A percentile compares a stretch with the other conserved stretches of the same genome.
These are phyloP conservation scores for Rauvolfia tetraphylla DNA, from an alignment of 257 asterid species.

Conservation along the genomic window DNA sequence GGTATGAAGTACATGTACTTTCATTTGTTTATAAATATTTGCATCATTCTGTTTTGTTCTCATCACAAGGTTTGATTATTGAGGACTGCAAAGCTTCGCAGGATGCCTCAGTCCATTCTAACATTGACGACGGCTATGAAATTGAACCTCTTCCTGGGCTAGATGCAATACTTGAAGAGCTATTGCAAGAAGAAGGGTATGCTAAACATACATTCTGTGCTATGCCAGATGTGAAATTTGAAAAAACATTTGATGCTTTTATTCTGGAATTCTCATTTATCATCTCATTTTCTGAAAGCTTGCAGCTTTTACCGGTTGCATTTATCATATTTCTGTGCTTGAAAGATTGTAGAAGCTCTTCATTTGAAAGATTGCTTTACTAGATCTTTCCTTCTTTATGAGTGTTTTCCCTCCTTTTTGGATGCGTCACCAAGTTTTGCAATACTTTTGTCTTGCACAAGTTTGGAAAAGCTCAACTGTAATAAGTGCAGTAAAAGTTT, in stretches of 20 bases:
- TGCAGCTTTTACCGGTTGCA: not conserved
- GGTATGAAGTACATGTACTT: constrained; percentile 33
- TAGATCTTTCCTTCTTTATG: not conserved
- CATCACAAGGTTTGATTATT: constrained; percentile 11
- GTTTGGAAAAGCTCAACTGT: too few relatives aligned
- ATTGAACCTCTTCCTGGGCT: constrained; percentile 96
- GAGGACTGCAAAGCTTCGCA: constrained; percentile 25
- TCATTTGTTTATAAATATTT: not conserved
- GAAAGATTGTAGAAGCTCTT: not conserved
- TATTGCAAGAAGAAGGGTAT: constrained; percentile 89
- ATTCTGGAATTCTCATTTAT: not conserved
- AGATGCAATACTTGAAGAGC: constrained; percentile 65
- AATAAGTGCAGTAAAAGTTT: too few relatives aligned
- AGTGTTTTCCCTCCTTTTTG: not conserved
- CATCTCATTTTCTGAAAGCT: not conserved
- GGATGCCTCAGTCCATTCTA: constrained; percentile 43
- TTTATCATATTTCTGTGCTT: not conserved
- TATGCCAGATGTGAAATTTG: not conserved
- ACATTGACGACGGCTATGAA: constrained; percentile 26
- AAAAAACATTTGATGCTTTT: not conserved
- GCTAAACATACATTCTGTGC: constrained; percentile 5
- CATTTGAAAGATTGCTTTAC: not conserved
- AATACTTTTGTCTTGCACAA: not conserved
- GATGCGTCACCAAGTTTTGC: not conserved
- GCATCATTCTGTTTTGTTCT: not conserved